phyloP scores from a whole-genome alignment of 169 alveolate genomes.

The Cryptosporidium tyzzeri region DNA sequence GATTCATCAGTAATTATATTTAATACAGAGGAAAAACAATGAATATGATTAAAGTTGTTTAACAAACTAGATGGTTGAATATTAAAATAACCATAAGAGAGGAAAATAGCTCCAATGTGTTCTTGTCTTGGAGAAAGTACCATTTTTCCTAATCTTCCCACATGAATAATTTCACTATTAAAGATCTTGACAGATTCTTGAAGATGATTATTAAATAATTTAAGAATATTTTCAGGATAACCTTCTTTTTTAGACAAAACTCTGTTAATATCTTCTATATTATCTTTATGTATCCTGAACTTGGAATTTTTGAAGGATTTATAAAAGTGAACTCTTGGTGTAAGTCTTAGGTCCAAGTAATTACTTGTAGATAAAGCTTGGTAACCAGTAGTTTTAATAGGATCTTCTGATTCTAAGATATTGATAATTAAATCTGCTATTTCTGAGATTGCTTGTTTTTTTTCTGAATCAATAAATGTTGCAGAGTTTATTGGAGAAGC shows the following conservation, averaged over 20 bases:
- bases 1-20: conserved; percentile 27
- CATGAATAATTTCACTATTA: conserved; percentile 35
- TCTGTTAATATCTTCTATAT: conserved; percentile 6
- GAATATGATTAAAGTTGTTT: conserved; percentile 46
- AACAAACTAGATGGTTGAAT: conserved; percentile 16
- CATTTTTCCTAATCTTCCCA: conserved; percentile 45
- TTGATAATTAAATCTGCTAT: conserved; percentile 11
- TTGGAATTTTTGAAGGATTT: not conserved
- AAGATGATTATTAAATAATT: not conserved
- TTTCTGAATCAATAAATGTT: conserved; percentile 9
- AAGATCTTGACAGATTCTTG: not conserved
- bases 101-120: conserved; percentile 44
- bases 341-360: not conserved
- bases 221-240: not conserved
- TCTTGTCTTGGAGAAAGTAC: conserved; percentile 26
- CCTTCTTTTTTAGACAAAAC: not conserved
- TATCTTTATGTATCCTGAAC: not conserved
- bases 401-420: conserved; percentile 35
- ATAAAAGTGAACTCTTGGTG: conserved; percentile 38
- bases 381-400: not conserved
- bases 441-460: not conserved
- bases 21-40: conserved; percentile 34
- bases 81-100: conserved; percentile 51
- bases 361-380: not conserved
- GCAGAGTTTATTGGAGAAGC: conserved; percentile 39